These are phyloP conservation scores for Boletus sp. DNA, from an alignment of 768 basidiomycete species.

Conservation along the genomic window DNA sequence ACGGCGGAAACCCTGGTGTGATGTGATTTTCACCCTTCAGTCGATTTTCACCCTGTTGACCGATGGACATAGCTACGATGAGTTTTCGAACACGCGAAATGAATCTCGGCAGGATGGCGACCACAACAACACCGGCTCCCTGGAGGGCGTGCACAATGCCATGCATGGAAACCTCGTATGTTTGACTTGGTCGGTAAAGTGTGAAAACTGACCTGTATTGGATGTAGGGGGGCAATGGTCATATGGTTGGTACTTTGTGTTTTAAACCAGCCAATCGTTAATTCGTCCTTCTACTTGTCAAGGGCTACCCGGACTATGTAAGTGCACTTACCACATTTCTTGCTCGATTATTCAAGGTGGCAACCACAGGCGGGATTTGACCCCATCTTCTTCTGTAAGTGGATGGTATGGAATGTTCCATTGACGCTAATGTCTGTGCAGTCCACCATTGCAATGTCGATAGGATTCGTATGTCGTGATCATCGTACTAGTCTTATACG, in stretches of 20 bases:
- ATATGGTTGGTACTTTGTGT: slow-evolving; percentile 21
- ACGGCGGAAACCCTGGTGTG: slow-evolving; percentile 7
- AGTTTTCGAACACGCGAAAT: slow-evolving; percentile 26
- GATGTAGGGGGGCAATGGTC: slow-evolving; percentile 24
- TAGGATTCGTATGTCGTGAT: slow-evolving; percentile 16
- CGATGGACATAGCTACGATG: slow-evolving; percentile 21
- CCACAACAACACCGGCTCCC: slow-evolving; percentile 11
- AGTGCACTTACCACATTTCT: background rate
- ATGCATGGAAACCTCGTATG: slow-evolving; percentile 21
- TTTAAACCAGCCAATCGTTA: background rate
- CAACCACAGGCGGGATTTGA: slow-evolving; percentile 21
- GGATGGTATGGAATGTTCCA: background rate
- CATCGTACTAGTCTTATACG: too few relatives aligned
- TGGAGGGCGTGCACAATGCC: slow-evolving; percentile 22
- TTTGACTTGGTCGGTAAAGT: background rate
- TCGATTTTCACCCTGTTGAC: background rate
- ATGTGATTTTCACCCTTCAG: slow-evolving; percentile 3
- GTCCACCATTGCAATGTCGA: slow-evolving; percentile 27
- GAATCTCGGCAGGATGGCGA: slow-evolving; percentile 17
- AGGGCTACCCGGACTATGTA: slow-evolving; percentile 25
- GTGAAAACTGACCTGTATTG: background rate
- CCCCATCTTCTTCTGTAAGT: slow-evolving; percentile 26
- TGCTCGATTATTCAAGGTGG: background rate
- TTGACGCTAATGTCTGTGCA: background rate
- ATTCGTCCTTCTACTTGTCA: background rate